Evolutionary conservation across 2,329 filamentous ascomycete species (phyloP).

Genomic region (Chalara sp.): DNA sequence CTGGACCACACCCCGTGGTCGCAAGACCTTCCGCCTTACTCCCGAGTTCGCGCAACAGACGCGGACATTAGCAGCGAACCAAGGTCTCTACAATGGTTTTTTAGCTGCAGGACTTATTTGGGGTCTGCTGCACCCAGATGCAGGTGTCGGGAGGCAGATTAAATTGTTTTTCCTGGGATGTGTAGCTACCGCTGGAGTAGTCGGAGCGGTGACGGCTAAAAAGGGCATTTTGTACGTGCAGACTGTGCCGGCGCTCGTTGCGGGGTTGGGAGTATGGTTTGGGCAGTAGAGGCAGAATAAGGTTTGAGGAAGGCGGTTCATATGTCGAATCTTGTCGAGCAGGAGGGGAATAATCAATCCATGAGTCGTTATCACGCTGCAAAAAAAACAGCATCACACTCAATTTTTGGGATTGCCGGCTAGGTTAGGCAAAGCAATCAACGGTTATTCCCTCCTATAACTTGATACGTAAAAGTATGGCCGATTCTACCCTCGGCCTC

Average conservation of each 20-base stretch:
- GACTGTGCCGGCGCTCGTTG: constrained; percentile 29
- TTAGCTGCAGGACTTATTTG: constrained; percentile 42
- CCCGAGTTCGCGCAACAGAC: constrained; percentile 40
- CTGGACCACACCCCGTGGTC: constrained; percentile 40
- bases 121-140: constrained; percentile 38
- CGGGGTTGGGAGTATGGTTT: constrained; percentile 21
- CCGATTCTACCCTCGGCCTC: too few relatives aligned
- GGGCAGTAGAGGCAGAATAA: too few relatives aligned
- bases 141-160: constrained; percentile 36
- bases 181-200: constrained; percentile 37
- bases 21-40: constrained; percentile 36
- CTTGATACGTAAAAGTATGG: too few relatives aligned
- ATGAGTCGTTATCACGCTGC: too few relatives aligned
- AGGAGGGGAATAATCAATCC: too few relatives aligned
- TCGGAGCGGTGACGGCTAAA: constrained; percentile 36
- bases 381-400: too few relatives aligned
- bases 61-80: constrained; percentile 40
- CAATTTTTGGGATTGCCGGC: too few relatives aligned
- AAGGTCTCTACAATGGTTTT: constrained; percentile 47
- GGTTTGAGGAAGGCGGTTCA: too few relatives aligned
- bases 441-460: too few relatives aligned
- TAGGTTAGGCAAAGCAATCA: too few relatives aligned
- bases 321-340: too few relatives aligned
- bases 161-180: constrained; percentile 41
- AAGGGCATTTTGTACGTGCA: constrained; percentile 38